phyloP scores from a whole-genome alignment of 306 rosid genomes.

The Psophocarpus tetragonolobus region DNA sequence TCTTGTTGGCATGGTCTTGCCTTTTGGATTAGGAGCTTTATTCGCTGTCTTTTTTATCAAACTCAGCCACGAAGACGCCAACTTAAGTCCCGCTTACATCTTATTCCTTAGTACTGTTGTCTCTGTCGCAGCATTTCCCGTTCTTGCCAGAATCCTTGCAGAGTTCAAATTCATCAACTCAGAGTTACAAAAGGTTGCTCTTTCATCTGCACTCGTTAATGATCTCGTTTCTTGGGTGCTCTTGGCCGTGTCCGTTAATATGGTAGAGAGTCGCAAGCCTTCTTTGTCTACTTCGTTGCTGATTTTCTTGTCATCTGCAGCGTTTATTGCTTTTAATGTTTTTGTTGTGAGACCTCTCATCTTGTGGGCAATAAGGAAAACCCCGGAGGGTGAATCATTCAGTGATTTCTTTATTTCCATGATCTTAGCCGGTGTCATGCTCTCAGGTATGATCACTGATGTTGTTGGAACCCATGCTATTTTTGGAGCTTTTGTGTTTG shows the following conservation, averaged over 20 bases:
- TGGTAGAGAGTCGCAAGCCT: constrained; percentile 46
- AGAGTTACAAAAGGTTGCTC: constrained; percentile 70
- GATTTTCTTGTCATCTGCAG: constrained; percentile 55
- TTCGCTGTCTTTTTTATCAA: constrained; percentile 45
- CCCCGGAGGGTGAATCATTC: constrained; percentile 78
- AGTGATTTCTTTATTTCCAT: constrained; percentile 70
- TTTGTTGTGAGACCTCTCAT: constrained; percentile 58
- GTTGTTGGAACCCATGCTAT: constrained; percentile 84
- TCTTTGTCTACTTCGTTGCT: constrained; percentile 63
- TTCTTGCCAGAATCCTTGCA: constrained; percentile 72
- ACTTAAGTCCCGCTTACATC: constrained; percentile 46
- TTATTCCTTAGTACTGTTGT: constrained; percentile 74
- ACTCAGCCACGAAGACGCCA: not conserved
- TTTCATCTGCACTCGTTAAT: constrained; percentile 71
- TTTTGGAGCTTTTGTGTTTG: constrained; percentile 89
- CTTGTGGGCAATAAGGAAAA: constrained; percentile 61
- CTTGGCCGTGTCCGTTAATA: constrained; percentile 60
- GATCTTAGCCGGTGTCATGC: constrained; percentile 81
- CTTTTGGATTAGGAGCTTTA: constrained; percentile 56
- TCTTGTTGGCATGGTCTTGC: constrained; percentile 63
- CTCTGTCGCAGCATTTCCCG: constrained; percentile 79
- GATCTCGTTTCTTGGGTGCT: constrained; percentile 76
- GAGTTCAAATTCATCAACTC: constrained; percentile 79
- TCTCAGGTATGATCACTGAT: constrained; percentile 82
- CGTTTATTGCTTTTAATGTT: constrained; percentile 51